Evolutionary conservation across 2,329 filamentous ascomycete genomes (phyloP), one percentile per base, ranked within the genome.

Genomic region (Hypoxylon sp.): DNA sequence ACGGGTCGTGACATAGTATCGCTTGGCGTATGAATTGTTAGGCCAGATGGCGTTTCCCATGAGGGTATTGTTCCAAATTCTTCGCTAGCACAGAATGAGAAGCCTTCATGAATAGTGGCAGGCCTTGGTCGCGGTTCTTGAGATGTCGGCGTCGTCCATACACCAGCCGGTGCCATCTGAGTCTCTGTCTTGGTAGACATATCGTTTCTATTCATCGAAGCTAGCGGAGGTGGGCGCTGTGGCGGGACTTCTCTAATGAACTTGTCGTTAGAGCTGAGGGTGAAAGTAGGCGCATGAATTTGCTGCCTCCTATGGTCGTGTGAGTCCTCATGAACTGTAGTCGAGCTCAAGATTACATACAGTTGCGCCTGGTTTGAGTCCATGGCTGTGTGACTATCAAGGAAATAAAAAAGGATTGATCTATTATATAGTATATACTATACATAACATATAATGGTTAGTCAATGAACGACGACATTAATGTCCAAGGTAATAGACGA

Each of bases 31-130:
- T 86, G 84, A 74, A 87, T 80, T 9, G 85, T 83, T 71, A 88
- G 78, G 3, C 81, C 83, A 39, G 86, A 75, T 13, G 76, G 85
- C 24, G 87, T 82, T 73, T 89, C 87, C 88, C 88, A 90, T 2
- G 86, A 83, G 14, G 85, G 82, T 50, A 89, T 76, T 3, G 83
- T 81, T 50, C 82, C 81, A 70, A 84, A 87, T 48, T 86, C 84
- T 68, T 88, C 86, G 37, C 82, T 82, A 69, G 87, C 80, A 74
- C 85, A 87, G 78, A 87, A 90, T 17, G 86, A 86, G 75, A 90
- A 89, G 57, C 85, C 86, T 75, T 89, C 87, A 72, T 90, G 87
- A 63, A 89, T 88, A 42, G 87, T 88, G 47, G 85, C 85, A 60
- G 88, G 87, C 42, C 87, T 84, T 51, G 84, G 85, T 69, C 85